Conservation (phyloP, 179 eudicot genomes). For the Spergularia azorica region DNA sequence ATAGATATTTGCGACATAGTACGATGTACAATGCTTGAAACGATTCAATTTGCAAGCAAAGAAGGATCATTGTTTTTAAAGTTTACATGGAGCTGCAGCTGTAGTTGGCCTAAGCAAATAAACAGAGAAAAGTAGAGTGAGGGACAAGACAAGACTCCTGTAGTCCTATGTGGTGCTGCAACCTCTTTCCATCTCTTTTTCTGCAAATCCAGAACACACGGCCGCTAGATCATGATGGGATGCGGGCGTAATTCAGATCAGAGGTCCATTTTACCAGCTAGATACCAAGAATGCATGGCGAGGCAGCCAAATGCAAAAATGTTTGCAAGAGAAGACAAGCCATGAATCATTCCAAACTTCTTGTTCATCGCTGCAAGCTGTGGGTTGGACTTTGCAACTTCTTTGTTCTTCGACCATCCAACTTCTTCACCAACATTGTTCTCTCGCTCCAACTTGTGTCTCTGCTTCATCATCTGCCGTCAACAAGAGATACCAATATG, state of each 20-base stretch:
- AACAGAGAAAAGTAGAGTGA: neutral
- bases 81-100: too few relatives aligned
- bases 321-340: conserved; percentile 84
- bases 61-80: too few relatives aligned
- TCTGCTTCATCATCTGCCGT: conserved; percentile 89
- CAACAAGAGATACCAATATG: neutral
- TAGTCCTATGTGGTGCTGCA: conserved; percentile 3
- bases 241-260: conserved; percentile 17
- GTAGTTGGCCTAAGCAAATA: neutral
- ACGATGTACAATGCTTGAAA: too few relatives aligned
- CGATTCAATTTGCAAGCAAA: too few relatives aligned
- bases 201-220: too few relatives aligned
- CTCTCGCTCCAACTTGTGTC: conserved; percentile 96
- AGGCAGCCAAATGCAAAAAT: conserved; percentile 84
- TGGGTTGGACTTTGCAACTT: conserved; percentile 82
- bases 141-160: neutral
- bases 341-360: conserved; percentile 98
- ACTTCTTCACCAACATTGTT: conserved; percentile 91
- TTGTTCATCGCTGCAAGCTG: conserved; percentile 94
- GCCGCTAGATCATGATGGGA: neutral
- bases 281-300: conserved; percentile 93
- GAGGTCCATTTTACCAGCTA: conserved; percentile 74
- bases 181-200: too few relatives aligned
- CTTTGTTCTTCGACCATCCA: conserved; percentile 93
- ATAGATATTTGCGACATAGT: too few relatives aligned